phyloP scores from a whole-genome alignment of 257 asterid species.

The Primulina eburnea region DNA sequence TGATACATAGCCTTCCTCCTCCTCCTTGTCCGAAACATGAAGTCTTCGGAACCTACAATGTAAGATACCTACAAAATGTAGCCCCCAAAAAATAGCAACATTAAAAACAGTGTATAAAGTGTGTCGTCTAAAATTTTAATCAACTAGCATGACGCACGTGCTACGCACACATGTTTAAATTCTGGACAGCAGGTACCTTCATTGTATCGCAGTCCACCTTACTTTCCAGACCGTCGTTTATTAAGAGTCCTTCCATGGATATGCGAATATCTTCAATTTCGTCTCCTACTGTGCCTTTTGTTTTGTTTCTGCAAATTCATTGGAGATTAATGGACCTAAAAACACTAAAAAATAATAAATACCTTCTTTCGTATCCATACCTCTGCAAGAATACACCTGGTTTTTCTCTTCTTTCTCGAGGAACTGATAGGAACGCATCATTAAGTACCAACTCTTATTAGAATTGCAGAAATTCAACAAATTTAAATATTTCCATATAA shows the following conservation, averaged over 20 bases:
- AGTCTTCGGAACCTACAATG: no score
- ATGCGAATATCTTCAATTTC: conserved; percentile 38
- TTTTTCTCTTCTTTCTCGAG: conserved; percentile 34
- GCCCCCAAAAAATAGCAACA: no score
- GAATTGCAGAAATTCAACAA: no score
- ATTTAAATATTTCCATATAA: no score
- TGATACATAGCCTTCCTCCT: no score
- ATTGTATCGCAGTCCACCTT: conserved; percentile 50
- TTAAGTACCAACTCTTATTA: conserved; percentile 19
- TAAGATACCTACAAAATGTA: no score
- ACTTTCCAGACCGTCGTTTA: conserved; percentile 53
- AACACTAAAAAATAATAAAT: neutral
- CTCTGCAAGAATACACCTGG: conserved; percentile 67
- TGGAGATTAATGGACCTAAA: conserved; percentile 10
- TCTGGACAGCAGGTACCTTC: conserved; percentile 43
- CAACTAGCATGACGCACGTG: no score
- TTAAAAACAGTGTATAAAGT: no score
- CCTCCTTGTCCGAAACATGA: no score
- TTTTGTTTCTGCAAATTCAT: conserved; percentile 59
- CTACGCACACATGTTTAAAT: no score
- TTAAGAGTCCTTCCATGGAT: conserved; percentile 56
- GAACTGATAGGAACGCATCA: conserved; percentile 50
- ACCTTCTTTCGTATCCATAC: conserved; percentile 32
- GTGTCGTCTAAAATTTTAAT: no score
- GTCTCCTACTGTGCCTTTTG: conserved; percentile 39